Base-by-base conservation (phyloP, 1,284 basidiomycete genomes). In the Papiliotrema fonsecae region DNA sequence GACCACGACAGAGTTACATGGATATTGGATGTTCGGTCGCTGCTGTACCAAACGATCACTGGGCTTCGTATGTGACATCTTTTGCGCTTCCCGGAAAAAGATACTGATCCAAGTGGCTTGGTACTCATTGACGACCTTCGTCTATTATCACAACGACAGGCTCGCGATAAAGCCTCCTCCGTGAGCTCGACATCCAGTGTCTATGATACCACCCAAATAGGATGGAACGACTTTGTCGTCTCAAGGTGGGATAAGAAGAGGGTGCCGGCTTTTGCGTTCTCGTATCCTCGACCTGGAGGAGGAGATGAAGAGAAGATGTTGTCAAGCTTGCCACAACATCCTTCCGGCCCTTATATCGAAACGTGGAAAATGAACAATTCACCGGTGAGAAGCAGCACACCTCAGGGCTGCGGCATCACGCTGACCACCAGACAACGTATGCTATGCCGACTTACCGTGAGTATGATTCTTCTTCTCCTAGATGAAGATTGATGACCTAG, bases 1-100 rank as follows among this genome's bases (percentile, higher is more conserved):
- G n/a, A 14, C 40, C 25, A 10, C 14, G 45, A 32, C 28, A 42
- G 18, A 28, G 32, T 16, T 42, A 35, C 22, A 36, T 26, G 37
- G 36, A 47, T 32, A 32, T 31, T 27, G 26, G 45, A 6, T 45
- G 42, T 38, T 44, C 42, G 24, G 38, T 42, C 18, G 47, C 47
- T 3, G 47, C 47, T 18, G 47, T 36, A n/a, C 28, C 30, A 21
- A 18, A 27, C 10, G 24, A 14, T 13, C 47, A 49, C 19, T 49
- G 47, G 47, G 25, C 24, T 26, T 31, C 24, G 24, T 42, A 13
- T 14, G n/a, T 19, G 24, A 7, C 25, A 13, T 47, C 35, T 26
- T n/a, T 38, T 27, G 45, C n/a, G n/a, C 18, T 11, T 18, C 30
- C 32, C 11, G 5, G 6, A 27, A 38, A 4, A 32, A 4, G 6